Evolutionary conservation across 164 flowering plant genomes (phyloP).

Genomic region (Umbellularia californica): DNA sequence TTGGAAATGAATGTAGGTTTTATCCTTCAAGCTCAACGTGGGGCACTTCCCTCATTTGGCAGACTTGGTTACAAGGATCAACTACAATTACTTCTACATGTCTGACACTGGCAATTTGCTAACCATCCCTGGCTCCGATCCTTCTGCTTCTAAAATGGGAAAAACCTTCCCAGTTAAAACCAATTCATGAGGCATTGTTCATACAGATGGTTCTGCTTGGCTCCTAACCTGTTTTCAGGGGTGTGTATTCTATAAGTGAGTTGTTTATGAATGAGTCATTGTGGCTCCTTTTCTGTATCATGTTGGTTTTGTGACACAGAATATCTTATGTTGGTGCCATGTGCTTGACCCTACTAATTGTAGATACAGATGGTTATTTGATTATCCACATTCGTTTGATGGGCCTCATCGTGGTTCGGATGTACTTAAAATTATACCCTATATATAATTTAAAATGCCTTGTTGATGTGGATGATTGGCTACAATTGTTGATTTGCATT

Average conservation of each 20-base stretch:
- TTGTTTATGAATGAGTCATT: not conserved
- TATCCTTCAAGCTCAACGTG: conserved; percentile 91
- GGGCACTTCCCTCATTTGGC: conserved; percentile 96
- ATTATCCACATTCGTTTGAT: too few relatives aligned
- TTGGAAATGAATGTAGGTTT: conserved; percentile 51
- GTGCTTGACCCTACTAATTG: not conserved
- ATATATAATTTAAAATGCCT: too few relatives aligned
- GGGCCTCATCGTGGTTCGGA: too few relatives aligned
- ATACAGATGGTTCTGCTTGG: not conserved
- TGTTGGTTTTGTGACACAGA: not conserved
- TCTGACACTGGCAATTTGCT: conserved; percentile 73
- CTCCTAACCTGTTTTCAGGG: not conserved
- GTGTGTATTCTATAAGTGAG: not conserved
- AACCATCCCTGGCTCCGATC: conserved; percentile 52
- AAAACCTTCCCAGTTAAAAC: conserved; percentile 33
- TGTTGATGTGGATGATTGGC: too few relatives aligned
- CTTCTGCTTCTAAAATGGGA: conserved; percentile 37
- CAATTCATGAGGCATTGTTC: conserved; percentile 12
- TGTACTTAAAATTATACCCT: too few relatives aligned
- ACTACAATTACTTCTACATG: conserved; percentile 92
- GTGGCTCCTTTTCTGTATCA: not conserved
- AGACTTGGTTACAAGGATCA: conserved; percentile 88
- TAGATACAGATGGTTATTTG: too few relatives aligned
- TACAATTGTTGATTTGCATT: too few relatives aligned
- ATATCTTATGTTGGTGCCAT: not conserved